A percentile compares a stretch with the other conserved stretches of the same genome.
These are phyloP conservation scores for rapeseed (Brassica napus) DNA, from an alignment of 345 rosid species.

Conservation along the genomic window DNA sequence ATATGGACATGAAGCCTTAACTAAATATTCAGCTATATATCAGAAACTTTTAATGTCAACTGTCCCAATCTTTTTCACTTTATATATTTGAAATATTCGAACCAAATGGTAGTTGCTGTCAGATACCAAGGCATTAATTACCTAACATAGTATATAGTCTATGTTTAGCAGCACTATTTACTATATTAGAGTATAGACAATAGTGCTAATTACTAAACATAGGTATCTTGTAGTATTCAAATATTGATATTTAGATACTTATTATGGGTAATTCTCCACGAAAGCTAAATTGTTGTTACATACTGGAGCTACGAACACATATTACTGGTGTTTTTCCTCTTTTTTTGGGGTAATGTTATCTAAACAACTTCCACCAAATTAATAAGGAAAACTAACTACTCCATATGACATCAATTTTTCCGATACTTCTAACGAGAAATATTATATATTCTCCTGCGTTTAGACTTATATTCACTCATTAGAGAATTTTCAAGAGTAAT, in stretches of 20 bases:
- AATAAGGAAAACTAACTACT: too few species aligned
- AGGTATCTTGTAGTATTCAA: background rate
- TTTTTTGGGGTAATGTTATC: background rate
- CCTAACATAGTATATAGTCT: background rate
- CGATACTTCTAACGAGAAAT: background rate
- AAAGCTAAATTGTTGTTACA: background rate
- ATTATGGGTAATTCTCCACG: background rate
- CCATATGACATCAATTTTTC: background rate
- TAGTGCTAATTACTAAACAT: background rate
- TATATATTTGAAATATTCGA: background rate
- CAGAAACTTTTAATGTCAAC: slow-evolving; percentile 15
- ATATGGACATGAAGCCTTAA: background rate
- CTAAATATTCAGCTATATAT: slow-evolving; percentile 22
- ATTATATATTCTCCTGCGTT: slow-evolving; percentile 6
- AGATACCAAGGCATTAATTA: background rate
- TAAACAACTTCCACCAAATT: background rate
- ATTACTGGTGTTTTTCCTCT: background rate
- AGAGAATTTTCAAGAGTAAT: slow-evolving; percentile 21
- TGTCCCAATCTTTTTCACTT: background rate
- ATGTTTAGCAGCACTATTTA: background rate
- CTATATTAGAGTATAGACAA: background rate
- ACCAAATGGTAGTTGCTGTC: background rate
- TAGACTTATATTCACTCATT: slow-evolving; percentile 33
- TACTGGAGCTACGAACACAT: background rate
- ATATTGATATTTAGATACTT: background rate